Conservation (phyloP, 345 rosid species). For the Rhodomyrtus tomentosa region DNA sequence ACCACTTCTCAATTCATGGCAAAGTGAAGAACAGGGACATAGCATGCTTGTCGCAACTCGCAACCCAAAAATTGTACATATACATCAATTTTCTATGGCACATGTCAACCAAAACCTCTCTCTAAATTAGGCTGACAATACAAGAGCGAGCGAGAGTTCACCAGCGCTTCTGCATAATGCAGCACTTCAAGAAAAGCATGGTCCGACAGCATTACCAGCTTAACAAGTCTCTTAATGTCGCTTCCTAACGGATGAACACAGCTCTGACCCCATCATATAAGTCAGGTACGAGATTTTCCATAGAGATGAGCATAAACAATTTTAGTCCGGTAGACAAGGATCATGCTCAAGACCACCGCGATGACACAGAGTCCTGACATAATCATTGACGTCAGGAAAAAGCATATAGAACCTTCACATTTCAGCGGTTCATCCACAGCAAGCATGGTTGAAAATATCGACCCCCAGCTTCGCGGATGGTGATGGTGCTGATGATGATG, state of each 20-base stretch:
- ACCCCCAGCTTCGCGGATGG: slow-evolving; percentile 1
- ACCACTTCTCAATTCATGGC: neutral
- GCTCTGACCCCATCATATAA: neutral
- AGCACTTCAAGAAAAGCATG: neutral
- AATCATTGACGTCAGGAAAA: slow-evolving; percentile 82
- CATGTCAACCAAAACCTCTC: neutral
- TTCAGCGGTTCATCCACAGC: slow-evolving; percentile 37
- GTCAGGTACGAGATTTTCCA: slow-evolving; percentile 45
- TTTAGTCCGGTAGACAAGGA: slow-evolving; percentile 88
- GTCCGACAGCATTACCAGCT: neutral
- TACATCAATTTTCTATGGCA: neutral
- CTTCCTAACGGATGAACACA: neutral
- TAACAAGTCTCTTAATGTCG: neutral
- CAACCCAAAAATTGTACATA: neutral
- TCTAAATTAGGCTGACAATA: neutral
- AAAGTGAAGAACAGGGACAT: neutral
- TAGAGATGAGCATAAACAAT: slow-evolving; percentile 68
- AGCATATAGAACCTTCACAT: slow-evolving; percentile 81
- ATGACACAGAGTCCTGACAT: slow-evolving; percentile 88
- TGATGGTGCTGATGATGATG: slow-evolving; percentile 12
- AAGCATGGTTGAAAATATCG: slow-evolving; percentile 15
- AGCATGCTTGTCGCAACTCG: neutral
- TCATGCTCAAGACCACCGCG: slow-evolving; percentile 64
- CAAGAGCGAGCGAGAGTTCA: neutral
- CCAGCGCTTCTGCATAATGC: neutral